Percentiles rank a stretch among this genome's conserved stretches.
These are phyloP conservation scores for Salvia splendens DNA, from an alignment of 257 asterid genomes.

Conservation along the genomic window DNA sequence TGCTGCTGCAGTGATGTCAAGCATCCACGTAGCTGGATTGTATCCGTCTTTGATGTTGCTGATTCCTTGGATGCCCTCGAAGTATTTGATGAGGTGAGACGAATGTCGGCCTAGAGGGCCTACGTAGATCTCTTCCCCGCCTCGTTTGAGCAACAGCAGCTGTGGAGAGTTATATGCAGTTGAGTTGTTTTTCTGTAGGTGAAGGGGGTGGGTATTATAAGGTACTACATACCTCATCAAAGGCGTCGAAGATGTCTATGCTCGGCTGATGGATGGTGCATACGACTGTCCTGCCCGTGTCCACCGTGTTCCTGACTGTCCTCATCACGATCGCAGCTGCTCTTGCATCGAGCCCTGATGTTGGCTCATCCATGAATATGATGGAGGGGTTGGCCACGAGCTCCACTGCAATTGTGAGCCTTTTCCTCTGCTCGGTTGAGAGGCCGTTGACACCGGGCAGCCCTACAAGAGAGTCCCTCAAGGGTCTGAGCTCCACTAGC, in stretches of 20 bases:
- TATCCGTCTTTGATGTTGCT: conserved; percentile 59
- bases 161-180: conserved; percentile 31
- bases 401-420: conserved; percentile 88
- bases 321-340: conserved; percentile 98
- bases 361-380: conserved; percentile 95
- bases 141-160: conserved; percentile 78
- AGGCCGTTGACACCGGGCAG: conserved; percentile 81
- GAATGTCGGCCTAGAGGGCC: conserved; percentile 78
- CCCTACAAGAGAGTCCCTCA: conserved; percentile 72
- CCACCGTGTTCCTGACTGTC: conserved; percentile 88
- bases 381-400: conserved; percentile 95
- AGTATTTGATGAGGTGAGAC: conserved; percentile 60
- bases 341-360: conserved; percentile 91
- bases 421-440: conserved; percentile 85
- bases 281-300: conserved; percentile 85
- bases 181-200: neutral
- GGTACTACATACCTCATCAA: conserved; percentile 64
- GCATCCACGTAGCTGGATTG: conserved; percentile 98
- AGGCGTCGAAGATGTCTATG: conserved; percentile 89
- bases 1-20: conserved; percentile 61
- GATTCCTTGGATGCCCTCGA: conserved; percentile 66
- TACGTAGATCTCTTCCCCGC: conserved; percentile 78
- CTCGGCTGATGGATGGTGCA: conserved; percentile 98
- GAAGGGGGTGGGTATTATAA: neutral
- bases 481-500: conserved; percentile 63